Percentiles rank a stretch among this genome's conserved stretches.
Conservation (phyloP, 129 eudicot genomes). For the Escallonia rubra region DNA sequence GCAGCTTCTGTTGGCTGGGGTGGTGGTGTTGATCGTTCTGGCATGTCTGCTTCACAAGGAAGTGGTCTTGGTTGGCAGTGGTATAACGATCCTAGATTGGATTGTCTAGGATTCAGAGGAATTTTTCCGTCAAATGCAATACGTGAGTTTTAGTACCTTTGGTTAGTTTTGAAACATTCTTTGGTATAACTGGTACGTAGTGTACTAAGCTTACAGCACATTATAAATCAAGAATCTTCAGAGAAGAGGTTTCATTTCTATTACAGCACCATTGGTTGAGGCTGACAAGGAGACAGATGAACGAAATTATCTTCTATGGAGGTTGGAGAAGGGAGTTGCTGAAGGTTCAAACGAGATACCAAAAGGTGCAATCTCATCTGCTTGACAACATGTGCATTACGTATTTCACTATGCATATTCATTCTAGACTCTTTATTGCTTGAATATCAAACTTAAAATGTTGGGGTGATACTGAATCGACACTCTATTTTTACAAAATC, state of each 20-base stretch:
- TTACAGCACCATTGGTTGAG: constrained; percentile 88
- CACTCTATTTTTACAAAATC: too few relatives aligned
- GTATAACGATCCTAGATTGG: constrained; percentile 69
- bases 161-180: background rate
- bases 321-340: constrained; percentile 89
- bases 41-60: constrained; percentile 60
- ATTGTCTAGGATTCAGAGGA: constrained; percentile 80
- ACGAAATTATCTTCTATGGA: constrained; percentile 72
- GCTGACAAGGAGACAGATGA: constrained; percentile 73
- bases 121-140: constrained; percentile 63
- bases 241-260: constrained; percentile 1
- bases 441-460: too few relatives aligned
- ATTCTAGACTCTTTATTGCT: too few relatives aligned
- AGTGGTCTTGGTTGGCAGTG: constrained; percentile 65
- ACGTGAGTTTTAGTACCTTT: constrained; percentile 32
- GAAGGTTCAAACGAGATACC: constrained; percentile 94
- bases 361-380: constrained; percentile 43
- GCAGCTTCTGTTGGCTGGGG: constrained; percentile 77
- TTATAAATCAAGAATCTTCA: background rate
- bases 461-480: too few relatives aligned
- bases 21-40: constrained; percentile 51
- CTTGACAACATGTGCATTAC: too few relatives aligned
- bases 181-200: too few relatives aligned
- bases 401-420: too few relatives aligned
- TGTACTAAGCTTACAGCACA: background rate